A percentile compares a stretch with the other conserved stretches of the same genome.
Conservation (phyloP, 2,329 filamentous ascomycete species). For the Fusarium denticulatum region DNA sequence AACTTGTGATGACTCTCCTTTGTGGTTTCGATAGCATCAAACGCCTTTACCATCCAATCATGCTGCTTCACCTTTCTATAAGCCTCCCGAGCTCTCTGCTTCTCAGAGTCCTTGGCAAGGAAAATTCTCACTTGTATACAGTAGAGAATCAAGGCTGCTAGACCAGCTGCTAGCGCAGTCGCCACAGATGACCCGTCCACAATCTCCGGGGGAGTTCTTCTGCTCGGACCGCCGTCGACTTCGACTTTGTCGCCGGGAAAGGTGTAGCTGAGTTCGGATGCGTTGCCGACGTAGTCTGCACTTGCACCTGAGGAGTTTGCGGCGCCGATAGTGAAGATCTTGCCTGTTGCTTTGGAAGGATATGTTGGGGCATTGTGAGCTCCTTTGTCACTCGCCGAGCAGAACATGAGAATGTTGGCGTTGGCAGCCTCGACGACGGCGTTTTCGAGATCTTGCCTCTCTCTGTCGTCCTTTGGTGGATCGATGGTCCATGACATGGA, state of each 20-base stretch:
- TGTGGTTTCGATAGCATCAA: constrained; percentile 32
- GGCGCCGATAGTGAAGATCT: constrained; percentile 45
- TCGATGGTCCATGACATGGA: constrained; percentile 53
- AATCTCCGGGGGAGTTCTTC: not conserved
- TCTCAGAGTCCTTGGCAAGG: constrained; percentile 10
- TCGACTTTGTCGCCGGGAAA: constrained; percentile 45
- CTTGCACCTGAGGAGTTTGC: constrained; percentile 16
- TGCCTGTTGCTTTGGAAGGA: constrained; percentile 20
- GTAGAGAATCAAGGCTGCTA: constrained; percentile 47
- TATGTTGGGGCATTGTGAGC: not conserved
- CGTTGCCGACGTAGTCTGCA: constrained; percentile 26
- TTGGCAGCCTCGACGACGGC: constrained; percentile 40
- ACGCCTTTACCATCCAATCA: constrained; percentile 29
- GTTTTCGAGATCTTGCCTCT: constrained; percentile 26
- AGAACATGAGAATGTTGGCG: constrained; percentile 52
- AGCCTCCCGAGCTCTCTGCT: constrained; percentile 18
- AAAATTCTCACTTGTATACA: constrained; percentile 30
- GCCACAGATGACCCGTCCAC: constrained; percentile 42
- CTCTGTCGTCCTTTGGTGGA: not conserved
- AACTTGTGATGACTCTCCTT: constrained; percentile 38
- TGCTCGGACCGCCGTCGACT: not conserved
- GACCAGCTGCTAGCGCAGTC: constrained; percentile 45
- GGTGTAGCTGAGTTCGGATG: constrained; percentile 43
- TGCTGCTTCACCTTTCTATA: constrained; percentile 25
- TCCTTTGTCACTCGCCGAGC: constrained; percentile 47